Evolutionary conservation across 805 yeast species (phyloP).

Genomic region (Lachancea waltii): DNA sequence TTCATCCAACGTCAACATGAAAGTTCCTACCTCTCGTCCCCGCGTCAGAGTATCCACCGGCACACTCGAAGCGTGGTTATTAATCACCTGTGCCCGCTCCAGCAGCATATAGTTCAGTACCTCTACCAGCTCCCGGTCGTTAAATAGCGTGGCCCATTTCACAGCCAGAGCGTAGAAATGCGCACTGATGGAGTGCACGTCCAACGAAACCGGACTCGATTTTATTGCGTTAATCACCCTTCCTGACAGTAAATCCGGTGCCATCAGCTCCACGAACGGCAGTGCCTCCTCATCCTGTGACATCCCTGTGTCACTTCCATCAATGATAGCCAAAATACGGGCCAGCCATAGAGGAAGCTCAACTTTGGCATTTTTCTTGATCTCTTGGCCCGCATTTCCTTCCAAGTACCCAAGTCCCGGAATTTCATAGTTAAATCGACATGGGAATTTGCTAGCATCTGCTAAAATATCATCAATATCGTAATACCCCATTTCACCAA

Average conservation of each 20-base stretch:
- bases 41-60: constrained; percentile 21
- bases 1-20: constrained; percentile 65
- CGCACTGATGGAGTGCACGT: constrained; percentile 56
- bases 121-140: constrained; percentile 54
- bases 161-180: constrained; percentile 65
- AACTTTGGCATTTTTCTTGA: constrained; percentile 50
- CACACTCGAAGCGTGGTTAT: constrained; percentile 49
- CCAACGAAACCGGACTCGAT: constrained; percentile 60
- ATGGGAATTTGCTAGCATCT: constrained; percentile 67
- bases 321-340: constrained; percentile 55
- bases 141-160: constrained; percentile 71
- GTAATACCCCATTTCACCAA: constrained; percentile 44
- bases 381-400: constrained; percentile 62
- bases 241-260: constrained; percentile 61
- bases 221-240: constrained; percentile 78
- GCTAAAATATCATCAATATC: constrained; percentile 73
- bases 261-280: constrained; percentile 59
- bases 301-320: constrained; percentile 23
- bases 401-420: constrained; percentile 87
- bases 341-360: constrained; percentile 91
- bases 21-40: constrained; percentile 25
- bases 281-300: constrained; percentile 26
- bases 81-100: constrained; percentile 62
- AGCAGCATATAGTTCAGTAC: constrained; percentile 48
- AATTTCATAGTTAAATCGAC: constrained; percentile 67